These are phyloP conservation scores for Meyerozyma carpophila DNA, from an alignment of 1,139 yeast genomes.

Conservation along the genomic window DNA sequence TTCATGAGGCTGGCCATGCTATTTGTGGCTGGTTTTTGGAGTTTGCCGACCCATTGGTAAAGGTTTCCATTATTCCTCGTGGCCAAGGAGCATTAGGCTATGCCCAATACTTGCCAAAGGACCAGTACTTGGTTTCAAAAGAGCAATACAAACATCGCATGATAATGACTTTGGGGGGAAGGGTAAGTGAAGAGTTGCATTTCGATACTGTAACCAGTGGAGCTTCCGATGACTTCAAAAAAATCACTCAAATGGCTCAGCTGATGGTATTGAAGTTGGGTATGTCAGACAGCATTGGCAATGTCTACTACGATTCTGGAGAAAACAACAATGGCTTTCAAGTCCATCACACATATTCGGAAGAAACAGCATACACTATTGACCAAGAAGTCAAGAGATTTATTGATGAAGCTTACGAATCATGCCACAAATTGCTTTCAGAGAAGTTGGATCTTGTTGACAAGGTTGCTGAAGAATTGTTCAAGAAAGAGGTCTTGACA, in stretches of 20 bases:
- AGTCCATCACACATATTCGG: conserved; percentile 66
- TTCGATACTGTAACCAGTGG: conserved; percentile 78
- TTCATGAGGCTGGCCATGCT: conserved; percentile 83
- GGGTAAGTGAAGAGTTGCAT: conserved; percentile 74
- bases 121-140: conserved; percentile 59
- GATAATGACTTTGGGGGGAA: conserved; percentile 79
- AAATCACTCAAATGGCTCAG: conserved; percentile 72
- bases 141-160: conserved; percentile 67
- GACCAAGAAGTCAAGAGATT: conserved; percentile 64
- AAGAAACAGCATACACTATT: conserved; percentile 59
- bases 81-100: conserved; percentile 84
- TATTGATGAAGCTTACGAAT: conserved; percentile 46
- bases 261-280: conserved; percentile 74
- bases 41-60: conserved; percentile 70
- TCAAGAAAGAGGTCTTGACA: conserved; percentile 66
- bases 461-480: conserved; percentile 62
- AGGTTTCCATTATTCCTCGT: conserved; percentile 78
- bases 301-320: conserved; percentile 46
- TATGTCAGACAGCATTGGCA: conserved; percentile 68
- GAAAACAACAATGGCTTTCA: conserved; percentile 44
- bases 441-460: conserved; percentile 62
- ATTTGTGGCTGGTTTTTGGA: conserved; percentile 73
- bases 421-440: conserved; percentile 49
- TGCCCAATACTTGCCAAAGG: conserved; percentile 79
- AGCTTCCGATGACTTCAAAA: conserved; percentile 77